phyloP scores from a whole-genome alignment of 148 eudicot species.

The Suaeda aralocaspica region DNA sequence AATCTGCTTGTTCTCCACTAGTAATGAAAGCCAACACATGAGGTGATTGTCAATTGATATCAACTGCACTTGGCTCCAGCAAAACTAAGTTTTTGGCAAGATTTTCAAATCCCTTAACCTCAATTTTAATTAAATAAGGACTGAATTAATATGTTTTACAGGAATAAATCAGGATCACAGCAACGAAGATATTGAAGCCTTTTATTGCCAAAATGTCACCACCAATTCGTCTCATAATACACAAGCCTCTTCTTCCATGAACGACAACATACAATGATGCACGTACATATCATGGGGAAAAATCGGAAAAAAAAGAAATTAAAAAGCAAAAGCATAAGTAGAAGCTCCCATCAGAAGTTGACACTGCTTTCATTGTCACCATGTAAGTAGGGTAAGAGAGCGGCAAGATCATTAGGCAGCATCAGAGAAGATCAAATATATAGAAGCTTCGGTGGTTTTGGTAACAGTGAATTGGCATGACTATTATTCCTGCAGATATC shows the following conservation, averaged over 20 bases:
- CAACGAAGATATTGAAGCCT: background rate
- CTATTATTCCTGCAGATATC: background rate
- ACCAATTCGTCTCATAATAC: background rate
- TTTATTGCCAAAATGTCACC: background rate
- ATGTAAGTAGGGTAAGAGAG: background rate
- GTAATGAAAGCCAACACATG: too few relatives aligned
- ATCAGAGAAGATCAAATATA: background rate
- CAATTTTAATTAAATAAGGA: too few relatives aligned
- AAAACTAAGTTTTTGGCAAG: too few relatives aligned
- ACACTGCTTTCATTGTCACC: background rate
- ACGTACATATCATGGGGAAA: background rate
- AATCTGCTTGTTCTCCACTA: too few relatives aligned
- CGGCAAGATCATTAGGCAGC: conserved; percentile 2
- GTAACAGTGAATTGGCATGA: background rate
- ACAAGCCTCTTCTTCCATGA: background rate
- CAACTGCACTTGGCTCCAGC: too few relatives aligned
- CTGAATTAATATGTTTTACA: too few relatives aligned
- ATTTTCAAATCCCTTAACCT: too few relatives aligned
- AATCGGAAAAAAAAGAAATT: too few relatives aligned
- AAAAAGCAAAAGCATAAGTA: too few relatives aligned
- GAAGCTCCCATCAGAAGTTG: too few relatives aligned
- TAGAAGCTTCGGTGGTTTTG: background rate
- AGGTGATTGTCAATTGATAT: too few relatives aligned
- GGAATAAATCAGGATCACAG: background rate
- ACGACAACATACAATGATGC: background rate